Percentiles rank a stretch among this genome's conserved stretches.
phyloP scores from a whole-genome alignment of 768 basidiomycete species.

The Russula abietina region DNA sequence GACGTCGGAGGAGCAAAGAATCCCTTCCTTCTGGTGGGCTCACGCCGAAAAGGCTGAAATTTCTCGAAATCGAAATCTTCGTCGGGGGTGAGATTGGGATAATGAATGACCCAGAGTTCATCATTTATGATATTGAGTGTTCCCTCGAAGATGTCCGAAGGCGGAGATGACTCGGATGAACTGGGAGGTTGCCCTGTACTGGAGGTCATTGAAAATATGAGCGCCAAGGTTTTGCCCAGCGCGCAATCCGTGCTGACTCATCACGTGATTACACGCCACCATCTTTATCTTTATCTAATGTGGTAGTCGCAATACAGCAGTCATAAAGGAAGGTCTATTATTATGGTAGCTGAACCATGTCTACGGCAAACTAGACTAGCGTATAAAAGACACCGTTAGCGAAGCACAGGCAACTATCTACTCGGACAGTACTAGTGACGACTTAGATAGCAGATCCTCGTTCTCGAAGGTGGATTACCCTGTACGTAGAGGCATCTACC shows the following conservation, averaged over 20 bases:
- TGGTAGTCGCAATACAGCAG: too few relatives aligned
- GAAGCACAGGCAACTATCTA: background rate
- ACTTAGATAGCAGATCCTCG: too few relatives aligned
- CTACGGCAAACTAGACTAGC: background rate
- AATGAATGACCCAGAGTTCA: background rate
- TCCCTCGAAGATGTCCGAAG: background rate
- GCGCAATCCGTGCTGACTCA: background rate
- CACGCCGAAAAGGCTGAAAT: too few relatives aligned
- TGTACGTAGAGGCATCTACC: background rate
- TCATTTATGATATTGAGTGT: background rate
- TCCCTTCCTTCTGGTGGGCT: background rate
- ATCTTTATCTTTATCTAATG: too few relatives aligned
- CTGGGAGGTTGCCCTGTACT: background rate
- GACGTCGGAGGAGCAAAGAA: conserved; percentile 3
- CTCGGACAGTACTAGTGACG: too few relatives aligned
- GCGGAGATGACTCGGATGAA: background rate
- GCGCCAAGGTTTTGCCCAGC: background rate
- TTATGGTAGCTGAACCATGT: too few relatives aligned
- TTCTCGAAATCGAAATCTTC: conserved; percentile 4
- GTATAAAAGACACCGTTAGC: conserved; percentile 5
- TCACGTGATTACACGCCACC: background rate
- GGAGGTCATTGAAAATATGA: conserved; percentile 5
- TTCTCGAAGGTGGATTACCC: background rate
- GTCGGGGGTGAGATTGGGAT: background rate
- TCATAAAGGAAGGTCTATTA: too few relatives aligned